These are phyloP conservation scores for Neolentinus lepideus DNA, from an alignment of 1,284 basidiomycete species.

Conservation along the genomic window DNA sequence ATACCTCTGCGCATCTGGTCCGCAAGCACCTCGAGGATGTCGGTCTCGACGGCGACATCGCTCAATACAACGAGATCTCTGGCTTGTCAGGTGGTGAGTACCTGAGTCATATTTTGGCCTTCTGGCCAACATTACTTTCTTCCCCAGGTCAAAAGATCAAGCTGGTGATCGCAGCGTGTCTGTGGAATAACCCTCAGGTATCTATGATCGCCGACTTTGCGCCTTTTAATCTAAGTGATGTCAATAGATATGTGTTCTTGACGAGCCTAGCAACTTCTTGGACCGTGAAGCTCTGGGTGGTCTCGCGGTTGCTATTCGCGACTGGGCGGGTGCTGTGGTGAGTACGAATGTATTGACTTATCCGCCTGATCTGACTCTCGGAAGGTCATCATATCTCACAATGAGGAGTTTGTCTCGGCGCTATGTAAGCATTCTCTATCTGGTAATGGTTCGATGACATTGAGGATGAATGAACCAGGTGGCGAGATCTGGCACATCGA, in stretches of 20 bases:
- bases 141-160: conserved; percentile 89
- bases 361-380: conserved; percentile 13
- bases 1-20: conserved; percentile 75
- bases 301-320: conserved; percentile 91
- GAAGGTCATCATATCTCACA: conserved; percentile 94
- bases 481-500: conserved; percentile 83
- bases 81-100: conserved; percentile 75
- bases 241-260: conserved; percentile 64
- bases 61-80: conserved; percentile 93
- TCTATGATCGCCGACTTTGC: conserved; percentile 5
- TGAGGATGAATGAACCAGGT: conserved; percentile 32
- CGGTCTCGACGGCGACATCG: conserved; percentile 94
- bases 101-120: background rate
- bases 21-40: conserved; percentile 92
- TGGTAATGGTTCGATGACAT: conserved; percentile 7
- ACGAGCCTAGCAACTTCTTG: conserved; percentile 97
- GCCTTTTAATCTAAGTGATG: conserved; percentile 1
- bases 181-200: conserved; percentile 94
- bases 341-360: conserved; percentile 18
- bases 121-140: conserved; percentile 12
- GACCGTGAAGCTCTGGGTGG: conserved; percentile 88
- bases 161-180: conserved; percentile 88
- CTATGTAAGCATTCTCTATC: conserved; percentile 52
- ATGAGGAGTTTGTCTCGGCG: conserved; percentile 85
- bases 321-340: conserved; percentile 94